Conservation (phyloP, 2,329 filamentous ascomycete genomes). For the Apiospora koreana region DNA sequence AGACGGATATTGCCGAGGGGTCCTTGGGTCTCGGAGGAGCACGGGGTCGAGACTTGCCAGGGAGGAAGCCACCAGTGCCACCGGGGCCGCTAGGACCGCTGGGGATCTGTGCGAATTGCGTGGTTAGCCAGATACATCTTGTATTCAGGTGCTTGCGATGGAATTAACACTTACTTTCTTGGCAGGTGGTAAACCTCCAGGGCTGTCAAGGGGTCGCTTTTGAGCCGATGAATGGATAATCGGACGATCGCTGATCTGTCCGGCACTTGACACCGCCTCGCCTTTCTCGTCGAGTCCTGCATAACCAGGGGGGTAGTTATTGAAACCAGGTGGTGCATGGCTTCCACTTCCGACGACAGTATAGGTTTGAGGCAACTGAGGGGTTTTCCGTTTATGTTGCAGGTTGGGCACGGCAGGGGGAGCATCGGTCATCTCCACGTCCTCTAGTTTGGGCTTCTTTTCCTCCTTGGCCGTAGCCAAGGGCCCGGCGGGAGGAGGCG, state of each 20-base stretch:
- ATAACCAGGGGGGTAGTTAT: slow-evolving; percentile 8
- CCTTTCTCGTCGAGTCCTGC: slow-evolving; percentile 32
- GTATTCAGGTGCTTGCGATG: slow-evolving; percentile 13
- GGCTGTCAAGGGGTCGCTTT: slow-evolving; percentile 29
- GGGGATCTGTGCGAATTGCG: not conserved
- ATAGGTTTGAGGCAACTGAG: slow-evolving; percentile 29
- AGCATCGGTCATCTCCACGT: slow-evolving; percentile 32
- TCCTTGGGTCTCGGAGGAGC: slow-evolving; percentile 29
- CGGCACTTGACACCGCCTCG: slow-evolving; percentile 24
- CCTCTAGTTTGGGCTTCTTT: slow-evolving; percentile 16
- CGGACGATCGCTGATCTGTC: slow-evolving; percentile 26
- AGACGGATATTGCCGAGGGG: slow-evolving; percentile 31
- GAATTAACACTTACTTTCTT: slow-evolving; percentile 27
- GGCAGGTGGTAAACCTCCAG: slow-evolving; percentile 23
- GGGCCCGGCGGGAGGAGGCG: not conserved
- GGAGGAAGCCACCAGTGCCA: slow-evolving; percentile 20
- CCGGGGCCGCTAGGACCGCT: not conserved
- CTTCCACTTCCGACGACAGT: slow-evolving; percentile 28
- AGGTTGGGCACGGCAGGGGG: slow-evolving; percentile 9
- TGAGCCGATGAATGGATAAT: slow-evolving; percentile 31
- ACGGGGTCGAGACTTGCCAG: slow-evolving; percentile 24
- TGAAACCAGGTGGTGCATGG: slow-evolving; percentile 16
- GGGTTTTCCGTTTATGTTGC: slow-evolving; percentile 21
- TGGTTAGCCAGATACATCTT: not conserved
- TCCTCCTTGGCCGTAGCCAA: not conserved